Base-by-base conservation (phyloP, 2,329 filamentous ascomycete species). In the Cladosporium sp. region DNA sequence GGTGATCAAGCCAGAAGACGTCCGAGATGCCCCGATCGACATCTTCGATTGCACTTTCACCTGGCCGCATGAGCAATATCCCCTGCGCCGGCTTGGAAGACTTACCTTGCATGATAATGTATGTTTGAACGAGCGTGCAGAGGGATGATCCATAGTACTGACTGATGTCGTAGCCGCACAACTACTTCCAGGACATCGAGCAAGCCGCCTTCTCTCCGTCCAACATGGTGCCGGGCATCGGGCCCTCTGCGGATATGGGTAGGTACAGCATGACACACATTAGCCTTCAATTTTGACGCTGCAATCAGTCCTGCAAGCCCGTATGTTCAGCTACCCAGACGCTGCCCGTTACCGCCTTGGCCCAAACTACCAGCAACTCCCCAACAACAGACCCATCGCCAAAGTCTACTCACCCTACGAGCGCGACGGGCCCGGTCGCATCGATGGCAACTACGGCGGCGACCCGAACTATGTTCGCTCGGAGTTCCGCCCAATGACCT, bases 161-260 rank as follows among this genome's bases (percentile, higher is more conserved):
- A 27, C 22, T n/a, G 17, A 38, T 17, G 9, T 3, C 17, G 7
- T 9, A 42, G 24, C 70, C 72, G 1, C 67, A 78, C 50, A 86
- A 88, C 67, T 87, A 86, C 70, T 86, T 86, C 61, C 40, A 42
- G 41, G 84, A 88, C 61, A 78, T 85, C 41, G 84, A 88, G 64
- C 83, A 87, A 68, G 78, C 80, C 0, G 80, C 81, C 0, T 88
- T 87, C 60, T 82, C 80, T 0, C 84, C 84, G 0, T 79, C 78
- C 0, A 82, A 79, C 53, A 70, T 87, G 63, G 80, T 85, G 0
- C 83, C 82, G 0, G 84, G 84, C 1, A 73, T 84, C 38, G 82
- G 78, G 44, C 77, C 81, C 0, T 80, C 80, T 0, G 79, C 80
- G 5, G 84, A 88, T 60, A 42, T 42, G 40, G 24, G 40, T 42